Evolutionary conservation across 1,139 yeast genomes (phyloP), one percentile per base, ranked within the genome.

Genomic region (Geotrichum histeridarum): DNA sequence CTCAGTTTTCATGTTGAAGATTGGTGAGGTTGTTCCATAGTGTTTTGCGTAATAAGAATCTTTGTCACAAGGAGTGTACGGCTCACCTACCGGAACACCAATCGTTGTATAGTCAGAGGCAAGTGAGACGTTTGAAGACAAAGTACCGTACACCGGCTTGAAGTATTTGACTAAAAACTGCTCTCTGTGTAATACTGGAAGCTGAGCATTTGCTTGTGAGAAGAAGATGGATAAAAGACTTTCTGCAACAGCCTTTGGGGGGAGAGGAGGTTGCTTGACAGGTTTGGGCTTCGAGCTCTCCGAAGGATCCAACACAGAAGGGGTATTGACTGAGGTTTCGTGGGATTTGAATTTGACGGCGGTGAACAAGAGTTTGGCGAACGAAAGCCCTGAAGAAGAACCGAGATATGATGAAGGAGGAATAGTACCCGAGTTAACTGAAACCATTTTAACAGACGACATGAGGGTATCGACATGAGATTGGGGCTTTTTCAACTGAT

Each of bases 101-200:
- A 82, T 76, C 6, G 76, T 66, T 0, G 89, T 78, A 61, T 76
- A 76, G 57, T 81, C 78, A 0, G 88, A 81, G 0, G 89, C 90
- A 49, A 87, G 72, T 1, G 83, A 76, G 0, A 81, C 72, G 43
- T 72, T 72, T 1, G 73, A 66, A 33, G 87, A 82, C 54, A 86
- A 73, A 6, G 74, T 68, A 1, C 96, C 96, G 65, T 89, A 89
- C 1, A 88, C 75, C 0, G 96, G 96, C 57, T 81, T 79, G 65
- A 86, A 90, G 64, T 82, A 83, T 44, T 75, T 73, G 50, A 72
- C 72, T 45, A 89, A 67, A 64, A 89, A 89, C 59, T 79, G 81
- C 63, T 88, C 95, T 42, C 96, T 77, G 66, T 90, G 96, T 51
- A 90, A 69, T 4, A 89, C 76, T 0, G 96, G 96, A 41, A 86